Evolutionary conservation across 305 asterid genomes (phyloP), one percentile per base, ranked within the genome.

Genomic region (Fraxinus baroniana): DNA sequence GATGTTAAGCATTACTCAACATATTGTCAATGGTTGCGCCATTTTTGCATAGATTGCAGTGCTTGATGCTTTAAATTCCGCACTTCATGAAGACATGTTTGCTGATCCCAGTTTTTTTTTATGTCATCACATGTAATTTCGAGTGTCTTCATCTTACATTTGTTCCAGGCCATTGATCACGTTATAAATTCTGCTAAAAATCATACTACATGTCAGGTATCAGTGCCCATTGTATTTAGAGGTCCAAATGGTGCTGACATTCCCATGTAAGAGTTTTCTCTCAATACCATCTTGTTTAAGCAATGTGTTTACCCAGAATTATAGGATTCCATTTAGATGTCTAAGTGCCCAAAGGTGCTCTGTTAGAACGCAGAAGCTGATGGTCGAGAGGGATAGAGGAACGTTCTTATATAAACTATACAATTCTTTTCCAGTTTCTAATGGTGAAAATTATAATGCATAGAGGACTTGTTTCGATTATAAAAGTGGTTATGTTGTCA

Each of bases 71-170:
- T 83, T 94, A 74, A 95, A 92, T 88, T 93, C 98, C 68, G 97
- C 98, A 46, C 87, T 95, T 30, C 94, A 94, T 85, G 98, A 95
- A 84, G 99, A 94, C 89, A 94, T 94, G 98, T 88, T 98, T 30
- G 98, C 98, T 32, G 97, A 93, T 85, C 93, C 97, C 32, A 88
- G 83, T 97, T 93, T 9, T 90, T 95, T 80, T 52, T n/a, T 1
- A 52, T 52, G 24, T 10, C 0, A 2, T 55, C 10, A 49, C 7
- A 17, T 49, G 20, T 15, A 49, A 49, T 49, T 49, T 49, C 60
- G 7, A 49, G 60, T 0, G 18, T 15, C 9, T 55, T 55, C 64
- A 55, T 55, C 9, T 17, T 5, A 35, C 12, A 57, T 17, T 57
- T 18, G 26, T 60, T 60, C 26, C 70, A 20, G 13, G 70, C 13